phyloP scores from a whole-genome alignment of 1,284 basidiomycete genomes.

The Tilletia indica region DNA sequence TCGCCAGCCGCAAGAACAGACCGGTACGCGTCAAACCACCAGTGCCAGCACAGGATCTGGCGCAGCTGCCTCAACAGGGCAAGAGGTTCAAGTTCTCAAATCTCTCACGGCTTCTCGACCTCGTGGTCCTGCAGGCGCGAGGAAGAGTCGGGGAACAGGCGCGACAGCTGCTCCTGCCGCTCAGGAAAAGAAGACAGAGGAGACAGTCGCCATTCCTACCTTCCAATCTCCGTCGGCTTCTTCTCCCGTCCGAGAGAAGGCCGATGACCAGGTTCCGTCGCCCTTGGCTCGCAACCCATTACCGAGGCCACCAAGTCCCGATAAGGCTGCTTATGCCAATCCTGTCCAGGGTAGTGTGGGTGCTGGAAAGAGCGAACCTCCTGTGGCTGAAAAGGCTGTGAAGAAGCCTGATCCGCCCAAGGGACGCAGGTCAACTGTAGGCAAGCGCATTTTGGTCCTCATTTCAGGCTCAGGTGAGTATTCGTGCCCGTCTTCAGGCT shows the following conservation, averaged over 20 bases:
- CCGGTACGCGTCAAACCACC: too few relatives aligned
- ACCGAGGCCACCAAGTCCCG: conserved; percentile 4
- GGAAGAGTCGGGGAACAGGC: not conserved
- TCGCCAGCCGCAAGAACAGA: too few relatives aligned
- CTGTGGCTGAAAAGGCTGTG: conserved; percentile 12
- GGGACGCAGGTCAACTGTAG: conserved; percentile 33
- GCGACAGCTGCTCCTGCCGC: not conserved
- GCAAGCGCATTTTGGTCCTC: conserved; percentile 51
- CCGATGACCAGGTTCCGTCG: too few relatives aligned
- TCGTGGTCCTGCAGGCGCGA: conserved; percentile 19
- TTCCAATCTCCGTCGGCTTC: not conserved
- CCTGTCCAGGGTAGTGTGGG: too few relatives aligned
- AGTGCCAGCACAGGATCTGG: not conserved
- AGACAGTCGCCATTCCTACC: not conserved
- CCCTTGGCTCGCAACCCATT: not conserved
- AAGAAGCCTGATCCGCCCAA: conserved; percentile 18
- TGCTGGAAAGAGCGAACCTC: not conserved
- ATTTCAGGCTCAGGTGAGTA: conserved; percentile 47
- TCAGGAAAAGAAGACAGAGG: conserved; percentile 4
- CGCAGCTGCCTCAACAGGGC: not conserved
- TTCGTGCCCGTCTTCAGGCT: too few relatives aligned
- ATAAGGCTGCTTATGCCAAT: conserved; percentile 1
- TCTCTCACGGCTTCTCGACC: conserved; percentile 10
- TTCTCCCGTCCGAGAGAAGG: too few relatives aligned
- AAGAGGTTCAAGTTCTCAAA: too few relatives aligned